Evolutionary conservation across 306 rosid species (phyloP).

Genomic region (Fagus crenata): DNA sequence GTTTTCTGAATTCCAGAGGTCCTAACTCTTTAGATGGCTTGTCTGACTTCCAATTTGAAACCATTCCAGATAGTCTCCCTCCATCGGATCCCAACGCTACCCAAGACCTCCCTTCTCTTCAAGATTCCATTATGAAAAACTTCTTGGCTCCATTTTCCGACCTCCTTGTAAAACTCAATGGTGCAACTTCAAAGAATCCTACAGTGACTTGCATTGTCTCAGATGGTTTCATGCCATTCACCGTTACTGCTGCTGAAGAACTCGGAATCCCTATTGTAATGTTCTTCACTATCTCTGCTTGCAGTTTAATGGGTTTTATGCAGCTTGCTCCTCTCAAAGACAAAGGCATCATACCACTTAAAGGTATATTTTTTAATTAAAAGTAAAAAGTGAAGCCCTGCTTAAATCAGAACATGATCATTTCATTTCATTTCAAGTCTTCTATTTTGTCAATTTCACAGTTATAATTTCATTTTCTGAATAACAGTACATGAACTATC

Average conservation of each 20-base stretch:
- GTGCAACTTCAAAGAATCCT: background rate
- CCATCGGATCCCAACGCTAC: background rate
- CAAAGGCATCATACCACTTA: conserved; percentile 17
- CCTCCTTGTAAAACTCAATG: conserved; percentile 8
- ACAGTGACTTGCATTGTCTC: background rate
- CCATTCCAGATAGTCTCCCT: conserved; percentile 23
- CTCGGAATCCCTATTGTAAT: background rate
- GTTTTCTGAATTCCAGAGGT: conserved; percentile 9
- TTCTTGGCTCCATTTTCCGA: background rate
- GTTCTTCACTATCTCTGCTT: conserved; percentile 1
- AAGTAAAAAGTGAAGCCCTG: background rate
- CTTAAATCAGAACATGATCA: background rate
- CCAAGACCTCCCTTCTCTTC: background rate
- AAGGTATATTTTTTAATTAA: background rate
- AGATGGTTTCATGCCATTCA: conserved; percentile 12
- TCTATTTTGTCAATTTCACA: too few species aligned
- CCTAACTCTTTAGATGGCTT: background rate
- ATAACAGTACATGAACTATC: too few species aligned
- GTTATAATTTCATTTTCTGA: too few species aligned
- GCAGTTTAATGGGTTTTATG: background rate
- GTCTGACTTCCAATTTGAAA: conserved; percentile 13
- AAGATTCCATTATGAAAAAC: background rate
- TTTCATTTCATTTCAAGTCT: too few species aligned
- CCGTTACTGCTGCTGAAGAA: background rate
- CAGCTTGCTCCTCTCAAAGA: background rate